Evolutionary conservation across 352 stramenopile genomes (phyloP).

Genomic region (Aphanomyces euteiches): DNA sequence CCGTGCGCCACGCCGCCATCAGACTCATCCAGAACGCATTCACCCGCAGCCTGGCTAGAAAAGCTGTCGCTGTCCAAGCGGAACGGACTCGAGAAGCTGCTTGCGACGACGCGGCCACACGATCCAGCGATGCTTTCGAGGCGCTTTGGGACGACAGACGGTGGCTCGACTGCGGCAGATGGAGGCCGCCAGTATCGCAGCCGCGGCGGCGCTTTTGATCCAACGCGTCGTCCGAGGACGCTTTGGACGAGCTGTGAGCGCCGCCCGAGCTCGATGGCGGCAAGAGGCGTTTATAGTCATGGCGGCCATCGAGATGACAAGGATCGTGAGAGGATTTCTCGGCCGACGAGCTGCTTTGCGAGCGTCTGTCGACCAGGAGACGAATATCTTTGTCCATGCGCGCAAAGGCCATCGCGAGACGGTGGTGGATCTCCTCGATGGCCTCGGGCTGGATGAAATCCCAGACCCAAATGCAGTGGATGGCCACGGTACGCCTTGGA

Average conservation of each 20-base stretch:
- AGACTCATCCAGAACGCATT: constrained; percentile 45
- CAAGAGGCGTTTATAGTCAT: not conserved
- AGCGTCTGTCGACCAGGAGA: constrained; percentile 39
- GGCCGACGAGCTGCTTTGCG: constrained; percentile 35
- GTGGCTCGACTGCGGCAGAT: constrained; percentile 40
- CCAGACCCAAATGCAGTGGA: constrained; percentile 43
- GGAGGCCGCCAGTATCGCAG: constrained; percentile 40
- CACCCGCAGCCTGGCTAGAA: constrained; percentile 38
- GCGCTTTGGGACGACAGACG: constrained; percentile 34
- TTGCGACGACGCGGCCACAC: constrained; percentile 38
- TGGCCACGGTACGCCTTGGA: constrained; percentile 10
- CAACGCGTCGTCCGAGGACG: constrained; percentile 51
- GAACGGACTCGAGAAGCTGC: not conserved
- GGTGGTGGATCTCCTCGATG: constrained; percentile 61
- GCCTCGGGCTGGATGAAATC: constrained; percentile 42
- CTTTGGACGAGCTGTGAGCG: constrained; percentile 35
- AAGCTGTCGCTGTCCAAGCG: constrained; percentile 33
- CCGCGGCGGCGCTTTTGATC: constrained; percentile 50
- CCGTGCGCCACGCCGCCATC: constrained; percentile 34
- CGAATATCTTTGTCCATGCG: constrained; percentile 55
- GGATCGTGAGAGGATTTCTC: constrained; percentile 55
- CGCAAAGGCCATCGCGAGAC: constrained; percentile 45
- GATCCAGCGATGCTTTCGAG: constrained; percentile 47
- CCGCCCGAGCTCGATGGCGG: constrained; percentile 6
- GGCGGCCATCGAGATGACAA: constrained; percentile 35